Base-by-base conservation (phyloP, 2,329 filamentous ascomycete genomes). In the Botrytis fabae region DNA sequence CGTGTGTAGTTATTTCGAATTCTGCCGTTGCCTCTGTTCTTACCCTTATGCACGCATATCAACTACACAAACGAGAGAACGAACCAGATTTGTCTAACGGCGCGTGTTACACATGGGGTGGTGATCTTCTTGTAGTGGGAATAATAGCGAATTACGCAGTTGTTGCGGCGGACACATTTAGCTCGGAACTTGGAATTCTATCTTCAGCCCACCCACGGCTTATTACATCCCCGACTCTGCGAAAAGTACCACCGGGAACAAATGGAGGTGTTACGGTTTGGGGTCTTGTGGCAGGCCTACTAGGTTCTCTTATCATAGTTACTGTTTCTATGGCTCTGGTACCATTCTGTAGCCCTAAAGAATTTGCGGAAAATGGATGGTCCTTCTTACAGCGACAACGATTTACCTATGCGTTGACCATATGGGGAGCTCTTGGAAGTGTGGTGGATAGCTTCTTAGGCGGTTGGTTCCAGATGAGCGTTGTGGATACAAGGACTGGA, bases 141-240 rank as follows among this genome's bases (percentile, higher is more conserved):
- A 90, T 92, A 76, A 88, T 92, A 76, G 89, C 90, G 60, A 95
- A 97, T 83, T 99, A 99, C 80, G 95, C 94, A 40, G 93, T 93
- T 66, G 94, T 97, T 16, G 90, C 94, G 32, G 93, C 95, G 68
- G 96, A 99, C 82, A 99, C 96, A 0, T 96, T 98, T 81, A 95
- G 93, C 73, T 97, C 94, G 18, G 96, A 99, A 84, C 90, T 99
- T 32, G 96, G 96, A 22, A 99, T 99, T 73, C 86, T 99, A 20
- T 92, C 95, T 10, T 89, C 86, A 74, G 87, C 87, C 38, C 85
- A 89, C 62, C 96, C 96, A 14, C 90, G 95, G 51, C 88, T 99
- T 54, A 95, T 99, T 80, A 98, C 94, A 6, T 95, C 93, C 22
- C 89, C 87, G 25, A 90, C 84, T 7, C 86, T 96, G 79, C 91